phyloP scores from a whole-genome alignment of 495 filamentous ascomycete species.

The Hyphodiscus hymeniophilus region DNA sequence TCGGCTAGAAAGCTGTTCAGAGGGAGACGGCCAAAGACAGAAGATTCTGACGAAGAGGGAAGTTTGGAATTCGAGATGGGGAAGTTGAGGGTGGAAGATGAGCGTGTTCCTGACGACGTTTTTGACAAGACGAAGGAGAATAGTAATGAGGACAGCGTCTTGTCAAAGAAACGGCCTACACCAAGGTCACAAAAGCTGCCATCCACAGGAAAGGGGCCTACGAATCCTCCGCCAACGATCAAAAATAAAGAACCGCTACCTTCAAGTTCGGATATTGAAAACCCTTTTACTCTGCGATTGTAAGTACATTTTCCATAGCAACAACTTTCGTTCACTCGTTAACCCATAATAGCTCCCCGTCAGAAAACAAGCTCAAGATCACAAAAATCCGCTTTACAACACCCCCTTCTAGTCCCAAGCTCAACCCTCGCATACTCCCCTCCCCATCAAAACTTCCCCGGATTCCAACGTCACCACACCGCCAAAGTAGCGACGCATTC shows the following conservation, averaged over 20 bases:
- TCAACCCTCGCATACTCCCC: slow-evolving; percentile 10
- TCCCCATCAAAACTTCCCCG: slow-evolving; percentile 23
- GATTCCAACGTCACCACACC: slow-evolving; percentile 32
- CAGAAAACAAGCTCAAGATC: slow-evolving; percentile 25
- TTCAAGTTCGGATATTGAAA: slow-evolving; percentile 9
- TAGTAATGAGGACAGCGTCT: too few relatives aligned
- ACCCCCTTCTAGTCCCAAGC: slow-evolving; percentile 8
- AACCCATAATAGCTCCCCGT: too few relatives aligned
- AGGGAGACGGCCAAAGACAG: slow-evolving; percentile 7
- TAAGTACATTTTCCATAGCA: too few relatives aligned
- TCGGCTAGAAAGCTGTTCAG: slow-evolving; percentile 13
- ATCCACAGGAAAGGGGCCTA: too few relatives aligned
- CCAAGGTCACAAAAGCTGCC: too few relatives aligned
- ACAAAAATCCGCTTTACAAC: slow-evolving; percentile 22
- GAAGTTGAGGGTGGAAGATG: slow-evolving; percentile 3
- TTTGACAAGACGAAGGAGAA: too few relatives aligned
- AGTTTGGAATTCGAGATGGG: slow-evolving; percentile 2
- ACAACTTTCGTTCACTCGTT: too few relatives aligned
- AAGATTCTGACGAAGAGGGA: slow-evolving; percentile 1
- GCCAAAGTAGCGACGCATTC: slow-evolving; percentile 67
- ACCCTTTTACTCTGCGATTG: slow-evolving; percentile 14
- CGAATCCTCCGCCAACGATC: too few relatives aligned
- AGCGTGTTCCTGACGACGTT: background rate
- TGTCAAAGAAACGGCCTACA: too few relatives aligned
- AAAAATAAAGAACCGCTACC: background rate